Base-by-base conservation (phyloP, 2,329 filamentous ascomycete genomes). In the Paracorniculantispora psalliotae region DNA sequence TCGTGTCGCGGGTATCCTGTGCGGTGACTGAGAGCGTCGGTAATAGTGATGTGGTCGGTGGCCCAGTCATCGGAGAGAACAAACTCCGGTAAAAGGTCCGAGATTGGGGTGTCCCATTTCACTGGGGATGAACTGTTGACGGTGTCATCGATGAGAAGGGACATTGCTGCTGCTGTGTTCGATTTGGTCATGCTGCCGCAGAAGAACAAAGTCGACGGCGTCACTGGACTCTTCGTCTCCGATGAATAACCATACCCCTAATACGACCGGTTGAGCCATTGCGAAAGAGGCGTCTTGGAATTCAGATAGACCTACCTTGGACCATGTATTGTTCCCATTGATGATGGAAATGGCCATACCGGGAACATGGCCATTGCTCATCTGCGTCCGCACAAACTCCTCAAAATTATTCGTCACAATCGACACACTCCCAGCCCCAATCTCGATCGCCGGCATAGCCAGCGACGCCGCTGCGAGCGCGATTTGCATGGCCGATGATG, bases 151-250 rank as follows among this genome's bases (percentile, higher is more conserved):
- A 83, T 69, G 2, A 83, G 70, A 2, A 81, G 65, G 1, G 77
- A 75, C 5, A 83, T 63, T 0, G 74, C 73, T 1, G 79, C 79
- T 4, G 80, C 76, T 0, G 78, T 81, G 58, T 81, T 74, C 1
- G 79, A 77, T 64, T 84, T 84, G 37, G 80, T 82, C 19, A 75
- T 81, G 62, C 79, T 82, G 6, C 77, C 81, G 10, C 74, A 73
- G 62, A 78, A 79, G 67, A 81, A 83, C 1, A 84, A 68, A 0
- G 80, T 82, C 21, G 74, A 68, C 1, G 77, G 66, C 0, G 73
- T 79, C 9, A 76, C 75, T 0, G 71, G 67, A 0, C 68, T 71
- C 4, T 65, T 66, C 2, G 71, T 69, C 4, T 74, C 67, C n/a
- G 61, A 65, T 2, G 73, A 74, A 49, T 72, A 65, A 23, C 76